phyloP scores from a whole-genome alignment of 768 basidiomycete species.

The Leccinum olivaceopallidum region DNA sequence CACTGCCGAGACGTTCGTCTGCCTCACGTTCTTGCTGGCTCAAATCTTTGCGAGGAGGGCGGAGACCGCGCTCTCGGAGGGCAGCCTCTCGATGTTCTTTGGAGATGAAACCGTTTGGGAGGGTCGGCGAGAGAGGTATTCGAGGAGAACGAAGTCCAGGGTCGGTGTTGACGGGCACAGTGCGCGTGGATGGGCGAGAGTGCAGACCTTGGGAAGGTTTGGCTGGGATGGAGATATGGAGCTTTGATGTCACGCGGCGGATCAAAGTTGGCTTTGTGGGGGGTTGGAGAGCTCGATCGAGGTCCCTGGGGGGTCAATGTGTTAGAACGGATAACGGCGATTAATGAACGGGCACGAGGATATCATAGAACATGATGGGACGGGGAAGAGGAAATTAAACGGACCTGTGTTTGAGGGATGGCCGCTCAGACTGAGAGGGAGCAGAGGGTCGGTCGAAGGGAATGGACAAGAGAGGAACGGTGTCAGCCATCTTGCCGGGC shows the following conservation, averaged over 20 bases:
- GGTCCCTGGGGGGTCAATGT: neutral
- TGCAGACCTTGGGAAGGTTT: conserved; percentile 8
- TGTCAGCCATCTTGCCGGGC: neutral
- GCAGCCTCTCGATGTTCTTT: conserved; percentile 45
- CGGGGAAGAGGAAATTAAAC: conserved; percentile 1
- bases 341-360: neutral
- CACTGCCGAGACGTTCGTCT: conserved; percentile 39
- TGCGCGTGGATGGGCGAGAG: conserved; percentile 17
- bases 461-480: neutral
- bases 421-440: neutral
- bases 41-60: conserved; percentile 44
- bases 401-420: conserved; percentile 14
- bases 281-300: neutral
- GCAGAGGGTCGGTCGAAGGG: conserved; percentile 1
- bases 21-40: conserved; percentile 43
- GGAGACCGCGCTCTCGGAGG: conserved; percentile 58
- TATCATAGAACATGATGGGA: conserved; percentile 4
- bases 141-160: conserved; percentile 6
- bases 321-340: neutral
- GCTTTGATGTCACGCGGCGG: conserved; percentile 33
- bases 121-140: conserved; percentile 8
- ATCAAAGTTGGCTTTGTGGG: conserved; percentile 21
- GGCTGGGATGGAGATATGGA: conserved; percentile 24
- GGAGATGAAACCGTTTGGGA: conserved; percentile 27
- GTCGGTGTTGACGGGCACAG: conserved; percentile 1